Conservation (phyloP, 2,329 filamentous ascomycete genomes). For the Sordariomycetes sp. region DNA sequence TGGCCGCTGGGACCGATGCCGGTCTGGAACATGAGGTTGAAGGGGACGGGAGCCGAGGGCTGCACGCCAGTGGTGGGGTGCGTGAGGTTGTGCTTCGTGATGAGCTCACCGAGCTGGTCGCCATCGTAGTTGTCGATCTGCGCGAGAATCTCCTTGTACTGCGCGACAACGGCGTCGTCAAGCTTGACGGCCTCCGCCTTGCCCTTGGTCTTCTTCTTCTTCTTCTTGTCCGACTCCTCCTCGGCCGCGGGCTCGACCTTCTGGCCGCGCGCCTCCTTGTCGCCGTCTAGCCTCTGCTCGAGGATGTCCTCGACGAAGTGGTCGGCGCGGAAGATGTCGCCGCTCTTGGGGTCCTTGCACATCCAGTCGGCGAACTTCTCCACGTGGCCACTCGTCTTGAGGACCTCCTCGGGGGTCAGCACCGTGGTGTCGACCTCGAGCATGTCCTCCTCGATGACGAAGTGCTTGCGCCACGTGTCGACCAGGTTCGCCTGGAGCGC, state of each 20-base stretch:
- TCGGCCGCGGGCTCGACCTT: constrained; percentile 70
- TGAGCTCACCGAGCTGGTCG: constrained; percentile 73
- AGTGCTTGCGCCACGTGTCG: constrained; percentile 86
- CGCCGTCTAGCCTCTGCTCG: constrained; percentile 74
- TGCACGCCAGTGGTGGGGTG: constrained; percentile 73
- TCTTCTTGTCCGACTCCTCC: constrained; percentile 45
- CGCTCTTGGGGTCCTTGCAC: constrained; percentile 97
- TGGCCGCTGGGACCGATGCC: constrained; percentile 88
- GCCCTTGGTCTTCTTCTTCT: constrained; percentile 82
- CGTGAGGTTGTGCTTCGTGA: constrained; percentile 80
- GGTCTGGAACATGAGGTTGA: constrained; percentile 99
- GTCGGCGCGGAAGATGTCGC: constrained; percentile 91
- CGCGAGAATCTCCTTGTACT: constrained; percentile 86
- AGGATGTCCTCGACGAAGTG: constrained; percentile 94
- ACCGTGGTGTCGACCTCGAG: constrained; percentile 91
- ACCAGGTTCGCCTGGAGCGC: constrained; percentile 80
- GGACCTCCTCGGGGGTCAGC: constrained; percentile 82
- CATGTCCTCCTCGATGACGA: constrained; percentile 90
- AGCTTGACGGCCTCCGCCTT: constrained; percentile 72
- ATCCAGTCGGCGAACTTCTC: constrained; percentile 99
- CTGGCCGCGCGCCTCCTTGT: constrained; percentile 85
- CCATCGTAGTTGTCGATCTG: constrained; percentile 94
- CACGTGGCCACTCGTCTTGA: constrained; percentile 94
- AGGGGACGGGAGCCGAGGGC: constrained; percentile 72
- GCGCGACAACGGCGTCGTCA: constrained; percentile 72